Conservation (phyloP, 148 eudicot species). For the Rhododendron ovatum region DNA sequence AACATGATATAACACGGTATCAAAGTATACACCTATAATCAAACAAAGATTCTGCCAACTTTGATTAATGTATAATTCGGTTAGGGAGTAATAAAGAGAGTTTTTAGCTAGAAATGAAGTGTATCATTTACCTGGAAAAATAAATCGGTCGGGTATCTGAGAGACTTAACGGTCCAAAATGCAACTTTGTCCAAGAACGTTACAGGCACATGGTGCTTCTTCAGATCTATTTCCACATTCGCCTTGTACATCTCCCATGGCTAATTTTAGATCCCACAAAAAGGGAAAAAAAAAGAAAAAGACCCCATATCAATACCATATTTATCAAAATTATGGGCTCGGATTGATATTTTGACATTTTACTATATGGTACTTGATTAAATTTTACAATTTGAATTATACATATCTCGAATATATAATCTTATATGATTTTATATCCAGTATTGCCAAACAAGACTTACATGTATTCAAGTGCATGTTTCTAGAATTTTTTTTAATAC, state of each 20-base stretch:
- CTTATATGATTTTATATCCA: too few species aligned
- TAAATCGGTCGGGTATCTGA: slow-evolving; percentile 61
- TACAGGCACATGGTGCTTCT: slow-evolving; percentile 58
- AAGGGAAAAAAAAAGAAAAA: not conserved
- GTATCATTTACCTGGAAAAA: slow-evolving; percentile 55
- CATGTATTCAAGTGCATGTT: too few species aligned
- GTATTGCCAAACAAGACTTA: too few species aligned
- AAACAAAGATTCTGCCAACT: too few species aligned
- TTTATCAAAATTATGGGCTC: not conserved
- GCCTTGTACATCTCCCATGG: slow-evolving; percentile 78
- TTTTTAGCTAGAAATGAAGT: not conserved
- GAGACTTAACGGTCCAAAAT: slow-evolving; percentile 57
- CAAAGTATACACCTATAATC: too few species aligned
- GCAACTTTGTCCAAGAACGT: slow-evolving; percentile 62
- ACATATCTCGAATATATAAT: too few species aligned
- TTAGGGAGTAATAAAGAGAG: not conserved
- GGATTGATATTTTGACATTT: not conserved
- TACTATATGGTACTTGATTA: too few species aligned
- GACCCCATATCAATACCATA: not conserved
- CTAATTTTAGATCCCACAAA: slow-evolving; percentile 14
- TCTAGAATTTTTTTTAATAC: too few species aligned
- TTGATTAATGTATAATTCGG: too few species aligned
- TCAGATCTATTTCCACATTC: slow-evolving; percentile 55
- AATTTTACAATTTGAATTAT: too few species aligned
- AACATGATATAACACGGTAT: too few species aligned